Base-by-base conservation (phyloP, 2,329 filamentous ascomycete species). In the Diaporthe australafricana region DNA sequence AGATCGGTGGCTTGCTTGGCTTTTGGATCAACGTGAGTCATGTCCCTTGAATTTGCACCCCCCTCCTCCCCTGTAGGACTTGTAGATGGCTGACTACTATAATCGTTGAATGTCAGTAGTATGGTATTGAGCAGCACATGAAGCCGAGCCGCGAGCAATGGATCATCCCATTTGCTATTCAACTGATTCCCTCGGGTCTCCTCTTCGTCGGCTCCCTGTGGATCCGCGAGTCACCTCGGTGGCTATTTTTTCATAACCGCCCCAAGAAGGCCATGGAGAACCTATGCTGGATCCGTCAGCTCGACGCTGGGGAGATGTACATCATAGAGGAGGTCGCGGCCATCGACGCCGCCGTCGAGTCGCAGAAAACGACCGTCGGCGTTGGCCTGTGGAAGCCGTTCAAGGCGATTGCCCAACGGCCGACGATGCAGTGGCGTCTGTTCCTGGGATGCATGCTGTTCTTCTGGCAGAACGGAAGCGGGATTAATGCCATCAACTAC, bases 401-500 rank as follows among this genome's bases (percentile, higher is more conserved):
- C 83, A 83, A 84, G 9, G 84, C 89, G 25, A 84, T 87, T 27
- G 14, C 3, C 71, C 86, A 84, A 75, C 82, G 89, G 75, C 84
- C 83, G 70, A 87, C 87, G 77, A 87, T 93, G 38, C 89, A 89
- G 75, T 94, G 90, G 85, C 89, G 93, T 53, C 91, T 96, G 81
- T 88, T 94, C 79, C 86, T 95, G 14, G 93, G 93, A 56, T 88
- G 89, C 70, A 88, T 93, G 77, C 86, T 96, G n/a, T 95, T 95
- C 85, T 84, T 95, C 70, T 94, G 91, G 87, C 93, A 96, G 81
- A 96, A 96, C 76, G 91, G 91, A 65, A 87, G 84, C 4, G 93
- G 93, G 2, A 94, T 94, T 83, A 94, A 94, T 76, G 92, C 92
- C 25, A 91, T 93, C 83, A 94, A 94, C 84, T 94, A 94, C 82